A percentile compares a stretch with the other conserved stretches of the same genome.
These are phyloP conservation scores for Cymbopogon citratus DNA, from an alignment of 176 grass and related monocot species.

Conservation along the genomic window DNA sequence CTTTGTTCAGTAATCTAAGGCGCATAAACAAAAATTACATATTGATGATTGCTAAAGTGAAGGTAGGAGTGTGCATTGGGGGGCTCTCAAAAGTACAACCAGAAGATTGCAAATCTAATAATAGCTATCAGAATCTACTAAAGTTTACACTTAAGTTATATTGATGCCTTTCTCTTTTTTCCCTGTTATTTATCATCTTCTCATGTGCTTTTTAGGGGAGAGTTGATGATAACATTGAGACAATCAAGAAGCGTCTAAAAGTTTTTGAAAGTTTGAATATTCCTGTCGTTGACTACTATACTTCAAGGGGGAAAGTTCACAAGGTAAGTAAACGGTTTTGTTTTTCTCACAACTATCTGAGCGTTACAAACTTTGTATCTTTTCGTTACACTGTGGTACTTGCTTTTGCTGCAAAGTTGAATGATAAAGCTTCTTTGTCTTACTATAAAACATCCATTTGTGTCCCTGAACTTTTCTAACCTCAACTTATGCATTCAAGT, in stretches of 20 bases:
- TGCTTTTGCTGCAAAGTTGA: background rate
- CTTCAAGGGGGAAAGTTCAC: conserved; percentile 70
- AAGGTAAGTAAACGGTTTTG: conserved; percentile 49
- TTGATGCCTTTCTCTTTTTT: background rate
- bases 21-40: background rate
- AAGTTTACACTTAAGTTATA: background rate
- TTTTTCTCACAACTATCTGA: background rate
- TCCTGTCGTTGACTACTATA: conserved; percentile 86
- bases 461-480: background rate
- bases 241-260: conserved; percentile 85
- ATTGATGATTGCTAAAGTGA: background rate
- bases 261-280: conserved; percentile 85
- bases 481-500: background rate
- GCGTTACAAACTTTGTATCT: background rate
- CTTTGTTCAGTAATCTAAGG: background rate
- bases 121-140: background rate
- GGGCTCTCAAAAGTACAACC: background rate
- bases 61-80: background rate
- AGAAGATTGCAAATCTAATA: background rate
- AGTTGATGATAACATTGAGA: conserved; percentile 97
- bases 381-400: background rate
- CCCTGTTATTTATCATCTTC: background rate
- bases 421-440: background rate
- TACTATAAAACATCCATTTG: background rate
- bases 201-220: conserved; percentile 43